Conservation (phyloP, 768 basidiomycete genomes). For the Suillus ampliporus region DNA sequence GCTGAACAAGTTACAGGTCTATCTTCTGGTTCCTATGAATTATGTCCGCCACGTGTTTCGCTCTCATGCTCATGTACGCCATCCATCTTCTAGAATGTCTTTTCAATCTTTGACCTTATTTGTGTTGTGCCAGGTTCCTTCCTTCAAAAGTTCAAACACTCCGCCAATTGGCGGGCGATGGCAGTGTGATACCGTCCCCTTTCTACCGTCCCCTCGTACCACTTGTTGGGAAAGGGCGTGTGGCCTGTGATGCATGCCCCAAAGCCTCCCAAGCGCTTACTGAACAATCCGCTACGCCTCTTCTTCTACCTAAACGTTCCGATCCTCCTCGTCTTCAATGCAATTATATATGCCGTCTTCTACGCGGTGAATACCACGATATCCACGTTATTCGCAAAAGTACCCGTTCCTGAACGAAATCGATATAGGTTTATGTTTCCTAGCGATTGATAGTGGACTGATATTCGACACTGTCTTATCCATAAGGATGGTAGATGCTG, state of each 20-base stretch:
- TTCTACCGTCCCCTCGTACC: conserved; percentile 35
- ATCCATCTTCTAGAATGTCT: conserved; percentile 27
- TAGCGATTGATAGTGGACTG: conserved; percentile 78
- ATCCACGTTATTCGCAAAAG: conserved; percentile 55
- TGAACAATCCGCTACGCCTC: conserved; percentile 46
- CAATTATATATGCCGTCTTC: conserved; percentile 58
- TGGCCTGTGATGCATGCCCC: conserved; percentile 7
- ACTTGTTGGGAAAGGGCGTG: conserved; percentile 30
- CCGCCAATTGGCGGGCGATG: conserved; percentile 33
- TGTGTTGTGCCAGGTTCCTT: conserved; percentile 40
- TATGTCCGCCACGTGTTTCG: conserved; percentile 48
- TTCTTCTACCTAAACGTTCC: conserved; percentile 45
- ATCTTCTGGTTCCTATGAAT: conserved; percentile 71
- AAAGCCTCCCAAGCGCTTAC: conserved; percentile 19
- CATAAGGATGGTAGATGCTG: conserved; percentile 69
- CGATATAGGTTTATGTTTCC: conserved; percentile 75
- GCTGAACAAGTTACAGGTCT: conserved; percentile 40
- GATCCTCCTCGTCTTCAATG: conserved; percentile 54
- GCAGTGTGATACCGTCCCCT: conserved; percentile 32
- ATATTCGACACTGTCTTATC: conserved; percentile 59
- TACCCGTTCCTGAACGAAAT: conserved; percentile 57
- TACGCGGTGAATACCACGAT: conserved; percentile 49
- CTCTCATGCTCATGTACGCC: conserved; percentile 53
- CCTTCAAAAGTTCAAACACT: conserved; percentile 26
- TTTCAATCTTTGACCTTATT: conserved; percentile 16